These are phyloP conservation scores for Phytophthora tentaculata DNA, from an alignment of 352 stramenopile species.

Conservation along the genomic window DNA sequence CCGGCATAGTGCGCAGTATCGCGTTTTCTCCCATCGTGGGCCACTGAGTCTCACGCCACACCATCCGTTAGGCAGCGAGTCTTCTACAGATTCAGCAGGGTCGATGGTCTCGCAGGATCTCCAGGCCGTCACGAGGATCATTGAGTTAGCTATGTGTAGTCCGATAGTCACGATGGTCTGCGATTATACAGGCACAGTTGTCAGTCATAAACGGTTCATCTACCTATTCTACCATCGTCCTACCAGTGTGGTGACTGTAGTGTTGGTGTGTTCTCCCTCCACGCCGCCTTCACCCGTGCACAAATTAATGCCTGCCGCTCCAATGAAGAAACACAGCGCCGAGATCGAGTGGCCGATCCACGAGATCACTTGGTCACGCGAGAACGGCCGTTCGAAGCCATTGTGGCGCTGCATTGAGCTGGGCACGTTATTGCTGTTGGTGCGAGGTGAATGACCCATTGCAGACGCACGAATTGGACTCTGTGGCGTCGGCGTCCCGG, in stretches of 20 bases:
- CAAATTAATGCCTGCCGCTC: conserved; percentile 35
- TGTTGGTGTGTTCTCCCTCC: conserved; percentile 27
- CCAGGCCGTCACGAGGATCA: conserved; percentile 67
- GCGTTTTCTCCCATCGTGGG: conserved; percentile 78
- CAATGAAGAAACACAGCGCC: conserved; percentile 68
- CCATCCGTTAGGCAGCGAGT: conserved; percentile 57
- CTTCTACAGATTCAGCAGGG: conserved; percentile 49
- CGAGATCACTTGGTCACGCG: conserved; percentile 81
- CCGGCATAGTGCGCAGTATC: conserved; percentile 81
- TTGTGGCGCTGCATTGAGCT: conserved; percentile 59
- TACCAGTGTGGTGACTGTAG: conserved; percentile 35
- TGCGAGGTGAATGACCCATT: conserved; percentile 23
- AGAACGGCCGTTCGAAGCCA: conserved; percentile 72
- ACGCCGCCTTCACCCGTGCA: conserved; percentile 17
- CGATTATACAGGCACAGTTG: neutral
- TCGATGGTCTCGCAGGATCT: conserved; percentile 78
- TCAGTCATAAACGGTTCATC: conserved; percentile 4
- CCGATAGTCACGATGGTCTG: conserved; percentile 61
- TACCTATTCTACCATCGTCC: neutral
- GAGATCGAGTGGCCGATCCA: conserved; percentile 75
- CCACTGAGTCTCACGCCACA: conserved; percentile 73
- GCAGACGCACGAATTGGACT: conserved; percentile 13
- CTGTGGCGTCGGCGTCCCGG: neutral
- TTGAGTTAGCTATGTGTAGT: conserved; percentile 56
- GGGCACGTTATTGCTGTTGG: conserved; percentile 12